Evolutionary conservation across 176 grass and related monocot species (phyloP).

Genomic region (Triticum timopheevii): DNA sequence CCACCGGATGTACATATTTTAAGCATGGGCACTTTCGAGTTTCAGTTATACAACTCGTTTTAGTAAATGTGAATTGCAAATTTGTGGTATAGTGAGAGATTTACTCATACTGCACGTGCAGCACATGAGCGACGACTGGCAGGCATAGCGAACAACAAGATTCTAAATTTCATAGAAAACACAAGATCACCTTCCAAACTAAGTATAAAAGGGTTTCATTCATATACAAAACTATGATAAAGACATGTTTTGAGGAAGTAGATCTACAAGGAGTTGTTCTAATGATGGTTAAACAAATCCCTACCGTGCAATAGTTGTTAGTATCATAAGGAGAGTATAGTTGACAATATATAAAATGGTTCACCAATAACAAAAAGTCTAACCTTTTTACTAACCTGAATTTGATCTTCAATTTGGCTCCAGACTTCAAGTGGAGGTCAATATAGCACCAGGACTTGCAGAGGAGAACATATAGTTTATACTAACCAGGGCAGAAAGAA

Average conservation of each 20-base stretch:
- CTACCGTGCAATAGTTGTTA: conserved; percentile 34
- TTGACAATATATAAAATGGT: conserved; percentile 29
- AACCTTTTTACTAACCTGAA: conserved; percentile 60
- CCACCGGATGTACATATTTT: not conserved
- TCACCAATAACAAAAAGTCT: conserved; percentile 1
- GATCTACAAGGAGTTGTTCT: conserved; percentile 91
- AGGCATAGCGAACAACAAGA: not conserved
- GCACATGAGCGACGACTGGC: not conserved
- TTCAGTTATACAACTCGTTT: not conserved
- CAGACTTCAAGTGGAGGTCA: conserved; percentile 67
- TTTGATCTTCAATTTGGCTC: conserved; percentile 80
- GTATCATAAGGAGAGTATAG: not conserved
- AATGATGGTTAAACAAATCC: conserved; percentile 90
- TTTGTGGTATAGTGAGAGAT: not conserved
- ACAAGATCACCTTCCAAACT: conserved; percentile 76
- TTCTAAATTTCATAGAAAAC: not conserved
- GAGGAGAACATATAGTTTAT: conserved; percentile 30
- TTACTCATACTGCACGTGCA: not conserved
- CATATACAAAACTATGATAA: conserved; percentile 87
- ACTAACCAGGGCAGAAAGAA: not conserved
- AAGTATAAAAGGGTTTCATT: conserved; percentile 95
- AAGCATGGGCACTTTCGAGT: not conserved
- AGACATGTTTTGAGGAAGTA: conserved; percentile 84
- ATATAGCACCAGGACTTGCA: conserved; percentile 59
- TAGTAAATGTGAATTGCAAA: not conserved